Base-by-base conservation (phyloP, 441 rosid species). In the Adansonia madagascariensis region DNA sequence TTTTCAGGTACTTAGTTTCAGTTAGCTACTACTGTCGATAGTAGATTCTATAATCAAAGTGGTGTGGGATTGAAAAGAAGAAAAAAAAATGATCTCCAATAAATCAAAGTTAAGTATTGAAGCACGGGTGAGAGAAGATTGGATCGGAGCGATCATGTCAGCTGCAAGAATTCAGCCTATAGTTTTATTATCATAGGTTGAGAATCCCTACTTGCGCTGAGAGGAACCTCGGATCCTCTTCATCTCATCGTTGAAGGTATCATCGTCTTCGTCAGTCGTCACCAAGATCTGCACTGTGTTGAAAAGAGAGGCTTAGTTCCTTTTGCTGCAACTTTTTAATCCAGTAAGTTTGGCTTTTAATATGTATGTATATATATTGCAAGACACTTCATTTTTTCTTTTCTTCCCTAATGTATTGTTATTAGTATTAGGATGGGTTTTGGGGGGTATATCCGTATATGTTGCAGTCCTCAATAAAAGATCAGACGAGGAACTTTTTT, bases 141-240 rank as follows among this genome's bases (percentile, higher is more conserved):
- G 94, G 94, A 90, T 90, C 94, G 86, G 94, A 87, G 90, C 65
- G 90, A 82, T 87, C 93, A 89, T 89, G 91, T 89, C 93, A 85
- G 91, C 90, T 57, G 91, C 93, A 89, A 79, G 71, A 78, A 73
- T 61, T 62, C 87, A 83, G 85, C 90, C 91, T 78, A 65, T 53
- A 63, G 84, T 84, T 85, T 81, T 86, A 78, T 78, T 57, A 68
- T 57, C 59, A 78, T 67, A 79, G 91, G 88, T 79, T 86, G 88
- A 81, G 80, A 76, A 61, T 49, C 24, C 59, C 35, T 55, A 12
- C 71, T 84, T 90, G 91, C 91, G 86, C 94, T 87, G 92, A 89
- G 91, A 87, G 88, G 91, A 90, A 88, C 90, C 92, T 90, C 94
- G 89, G 94, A 90, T 89, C 92, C 88, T 77, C 78, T 84, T 83